Evolutionary conservation across 305 asterid species (phyloP).

Genomic region (Stenogyne calaminthoides): DNA sequence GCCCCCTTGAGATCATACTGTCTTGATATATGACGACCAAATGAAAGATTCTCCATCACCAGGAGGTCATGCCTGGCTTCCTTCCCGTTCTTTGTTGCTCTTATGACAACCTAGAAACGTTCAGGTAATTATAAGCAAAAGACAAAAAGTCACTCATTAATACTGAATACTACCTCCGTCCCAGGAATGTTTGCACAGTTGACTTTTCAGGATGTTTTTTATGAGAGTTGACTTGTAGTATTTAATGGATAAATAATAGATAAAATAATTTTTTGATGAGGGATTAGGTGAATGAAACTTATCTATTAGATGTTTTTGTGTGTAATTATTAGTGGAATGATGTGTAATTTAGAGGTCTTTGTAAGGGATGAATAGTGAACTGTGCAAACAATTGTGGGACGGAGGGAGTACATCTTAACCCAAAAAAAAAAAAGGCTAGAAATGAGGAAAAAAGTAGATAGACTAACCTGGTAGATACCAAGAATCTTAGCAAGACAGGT

Average conservation of each 20-base stretch:
- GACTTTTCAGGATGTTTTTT: no score
- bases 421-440: constrained; percentile 25
- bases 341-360: no score
- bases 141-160: not conserved
- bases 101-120: constrained; percentile 57
- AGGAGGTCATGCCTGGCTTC: constrained; percentile 85
- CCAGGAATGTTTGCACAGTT: no score
- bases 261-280: no score
- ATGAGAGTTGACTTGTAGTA: no score
- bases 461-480: constrained; percentile 89
- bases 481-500: constrained; percentile 97
- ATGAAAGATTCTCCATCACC: constrained; percentile 98
- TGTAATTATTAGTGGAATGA: no score
- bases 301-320: no score
- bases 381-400: no score
- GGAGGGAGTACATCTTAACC: constrained; percentile 20
- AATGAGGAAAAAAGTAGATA: constrained; percentile 21
- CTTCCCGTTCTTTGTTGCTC: constrained; percentile 63
- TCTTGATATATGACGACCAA: constrained; percentile 63
- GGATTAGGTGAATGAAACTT: no score
- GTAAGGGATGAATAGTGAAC: no score
- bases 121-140: constrained; percentile 11
- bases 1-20: constrained; percentile 98
- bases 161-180: no score
- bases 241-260: no score